Evolutionary conservation across 1,284 basidiomycete species (phyloP).

Genomic region (Microbotryum violaceum): DNA sequence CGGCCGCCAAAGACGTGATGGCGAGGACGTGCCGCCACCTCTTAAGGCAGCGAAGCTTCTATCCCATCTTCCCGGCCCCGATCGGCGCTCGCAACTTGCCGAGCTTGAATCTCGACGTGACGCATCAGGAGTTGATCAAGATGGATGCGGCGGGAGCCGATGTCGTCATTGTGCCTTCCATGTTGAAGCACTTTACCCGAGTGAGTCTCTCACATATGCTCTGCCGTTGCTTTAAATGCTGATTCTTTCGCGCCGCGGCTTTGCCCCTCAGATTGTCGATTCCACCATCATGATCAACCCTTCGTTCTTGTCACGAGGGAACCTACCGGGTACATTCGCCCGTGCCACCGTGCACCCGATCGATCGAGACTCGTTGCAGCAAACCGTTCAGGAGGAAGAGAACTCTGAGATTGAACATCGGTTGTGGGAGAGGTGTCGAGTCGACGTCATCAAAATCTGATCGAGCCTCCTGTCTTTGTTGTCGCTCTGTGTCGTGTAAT

Average conservation of each 20-base stretch:
- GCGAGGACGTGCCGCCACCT: constrained; percentile 69
- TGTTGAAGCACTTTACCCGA: constrained; percentile 76
- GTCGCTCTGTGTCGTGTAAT: no score
- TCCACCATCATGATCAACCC: constrained; percentile 63
- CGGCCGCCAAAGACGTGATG: constrained; percentile 61
- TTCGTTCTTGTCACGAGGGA: constrained; percentile 55
- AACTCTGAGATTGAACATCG: constrained; percentile 30
- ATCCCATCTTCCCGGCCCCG: constrained; percentile 87
- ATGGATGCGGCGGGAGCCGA: constrained; percentile 59
- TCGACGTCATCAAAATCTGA: constrained; percentile 34
- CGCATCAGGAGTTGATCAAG: constrained; percentile 51
- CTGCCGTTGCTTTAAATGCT: constrained; percentile 14
- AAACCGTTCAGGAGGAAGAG: constrained; percentile 6
- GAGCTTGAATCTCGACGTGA: constrained; percentile 71
- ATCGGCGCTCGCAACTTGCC: constrained; percentile 54
- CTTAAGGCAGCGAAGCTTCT: constrained; percentile 83
- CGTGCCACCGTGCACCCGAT: constrained; percentile 36
- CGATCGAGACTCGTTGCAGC: constrained; percentile 27
- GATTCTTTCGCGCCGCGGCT: constrained; percentile 2
- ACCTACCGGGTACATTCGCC: constrained; percentile 46
- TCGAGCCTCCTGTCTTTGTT: not conserved
- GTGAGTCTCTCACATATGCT: constrained; percentile 43
- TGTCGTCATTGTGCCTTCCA: constrained; percentile 73
- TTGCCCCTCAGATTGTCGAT: constrained; percentile 52
- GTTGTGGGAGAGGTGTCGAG: constrained; percentile 33